phyloP scores from a whole-genome alignment of 2,329 filamentous ascomycete species.

The Zelopaecilomyces penicillatus region DNA sequence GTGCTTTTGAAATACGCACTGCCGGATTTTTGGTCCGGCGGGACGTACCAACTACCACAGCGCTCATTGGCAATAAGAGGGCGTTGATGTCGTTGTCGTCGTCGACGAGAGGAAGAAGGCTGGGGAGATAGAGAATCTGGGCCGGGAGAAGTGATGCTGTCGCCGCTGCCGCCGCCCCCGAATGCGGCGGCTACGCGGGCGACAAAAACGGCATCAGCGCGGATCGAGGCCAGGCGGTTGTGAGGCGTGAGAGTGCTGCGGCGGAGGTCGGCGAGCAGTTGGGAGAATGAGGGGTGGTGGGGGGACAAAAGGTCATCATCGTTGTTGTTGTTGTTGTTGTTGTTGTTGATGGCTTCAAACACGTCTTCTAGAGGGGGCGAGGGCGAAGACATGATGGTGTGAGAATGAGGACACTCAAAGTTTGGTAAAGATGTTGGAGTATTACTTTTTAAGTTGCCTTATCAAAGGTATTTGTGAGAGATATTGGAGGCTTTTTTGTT shows the following conservation, averaged over 20 bases:
- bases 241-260: constrained; percentile 67
- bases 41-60: constrained; percentile 93
- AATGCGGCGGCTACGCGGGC: constrained; percentile 46
- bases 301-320: constrained; percentile 41
- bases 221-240: constrained; percentile 77
- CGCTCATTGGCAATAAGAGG: constrained; percentile 88
- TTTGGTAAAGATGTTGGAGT: too few species aligned
- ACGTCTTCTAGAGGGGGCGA: constrained; percentile 1
- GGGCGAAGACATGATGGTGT: background rate
- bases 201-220: constrained; percentile 69
- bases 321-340: background rate
- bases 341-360: constrained; percentile 8
- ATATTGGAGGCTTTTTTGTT: too few species aligned
- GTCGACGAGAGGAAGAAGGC: too few species aligned
- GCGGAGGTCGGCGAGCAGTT: constrained; percentile 63
- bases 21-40: constrained; percentile 52
- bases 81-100: constrained; percentile 25
- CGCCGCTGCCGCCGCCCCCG: background rate
- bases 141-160: too few species aligned
- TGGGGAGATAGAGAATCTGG: too few species aligned
- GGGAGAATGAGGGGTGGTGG: constrained; percentile 57
- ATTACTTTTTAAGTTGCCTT: too few species aligned
- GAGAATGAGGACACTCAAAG: background rate
- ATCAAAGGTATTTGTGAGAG: too few species aligned
- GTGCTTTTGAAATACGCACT: constrained; percentile 97